Conservation (phyloP, 2,329 filamentous ascomycete genomes). For the Sclerotinia glacialis region DNA sequence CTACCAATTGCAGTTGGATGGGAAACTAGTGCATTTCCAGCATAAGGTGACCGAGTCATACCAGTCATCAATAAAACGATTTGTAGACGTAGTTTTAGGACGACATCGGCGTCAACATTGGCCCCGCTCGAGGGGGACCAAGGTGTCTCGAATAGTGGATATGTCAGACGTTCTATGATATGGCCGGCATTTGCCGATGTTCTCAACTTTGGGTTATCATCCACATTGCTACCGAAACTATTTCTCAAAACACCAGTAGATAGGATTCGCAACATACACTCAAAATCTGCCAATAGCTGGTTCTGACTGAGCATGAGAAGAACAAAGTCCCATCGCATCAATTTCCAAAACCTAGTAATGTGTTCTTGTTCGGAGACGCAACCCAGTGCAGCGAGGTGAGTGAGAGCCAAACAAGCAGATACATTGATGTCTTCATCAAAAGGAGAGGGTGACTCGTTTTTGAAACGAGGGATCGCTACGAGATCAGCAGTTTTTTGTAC, state of each 20-base stretch:
- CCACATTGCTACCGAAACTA: slow-evolving; percentile 64
- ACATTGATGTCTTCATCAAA: slow-evolving; percentile 59
- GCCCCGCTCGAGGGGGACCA: slow-evolving; percentile 33
- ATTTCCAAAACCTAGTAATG: slow-evolving; percentile 59
- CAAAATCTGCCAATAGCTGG: slow-evolving; percentile 61
- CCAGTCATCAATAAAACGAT: slow-evolving; percentile 54
- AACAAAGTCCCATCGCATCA: slow-evolving; percentile 64
- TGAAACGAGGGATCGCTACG: slow-evolving; percentile 46
- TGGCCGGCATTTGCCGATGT: slow-evolving; percentile 42
- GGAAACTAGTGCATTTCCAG: slow-evolving; percentile 61
- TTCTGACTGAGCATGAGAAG: slow-evolving; percentile 65
- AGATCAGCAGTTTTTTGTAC: slow-evolving; percentile 57
- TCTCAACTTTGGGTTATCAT: slow-evolving; percentile 41
- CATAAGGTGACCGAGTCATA: slow-evolving; percentile 62
- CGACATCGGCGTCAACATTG: slow-evolving; percentile 30
- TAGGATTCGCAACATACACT: slow-evolving; percentile 63
- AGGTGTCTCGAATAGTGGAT: slow-evolving; percentile 47
- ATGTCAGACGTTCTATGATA: slow-evolving; percentile 43
- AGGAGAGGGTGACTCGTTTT: slow-evolving; percentile 47
- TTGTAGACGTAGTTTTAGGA: slow-evolving; percentile 36
- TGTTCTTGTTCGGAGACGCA: slow-evolving; percentile 46
- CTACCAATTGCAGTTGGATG: slow-evolving; percentile 71
- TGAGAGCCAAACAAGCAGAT: slow-evolving; percentile 59
- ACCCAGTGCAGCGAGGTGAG: slow-evolving; percentile 62
- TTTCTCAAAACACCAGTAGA: slow-evolving; percentile 61